A percentile compares a stretch with the other conserved stretches of the same genome.
Evolutionary conservation across 257 asterid species (phyloP).

Genomic region (Nicotiana attenuata): DNA sequence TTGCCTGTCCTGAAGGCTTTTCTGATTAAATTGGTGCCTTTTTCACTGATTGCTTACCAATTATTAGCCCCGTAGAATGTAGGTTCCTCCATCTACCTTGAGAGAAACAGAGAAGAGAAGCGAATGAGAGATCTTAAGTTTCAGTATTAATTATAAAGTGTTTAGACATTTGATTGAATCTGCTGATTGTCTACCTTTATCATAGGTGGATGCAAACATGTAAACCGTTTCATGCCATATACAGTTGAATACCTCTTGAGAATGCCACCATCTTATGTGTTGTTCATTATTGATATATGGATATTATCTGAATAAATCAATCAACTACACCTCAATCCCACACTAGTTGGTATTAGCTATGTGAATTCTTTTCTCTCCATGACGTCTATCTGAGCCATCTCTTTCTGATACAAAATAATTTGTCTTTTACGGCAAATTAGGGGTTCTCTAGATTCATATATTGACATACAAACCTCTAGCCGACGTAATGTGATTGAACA

Average conservation of each 20-base stretch:
- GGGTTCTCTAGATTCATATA: background rate
- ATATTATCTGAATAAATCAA: background rate
- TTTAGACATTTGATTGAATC: background rate
- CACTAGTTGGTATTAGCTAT: background rate
- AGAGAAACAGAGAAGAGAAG: background rate
- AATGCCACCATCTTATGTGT: background rate
- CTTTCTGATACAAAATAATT: background rate
- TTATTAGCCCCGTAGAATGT: background rate
- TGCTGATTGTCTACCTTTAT: background rate
- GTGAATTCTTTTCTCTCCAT: background rate
- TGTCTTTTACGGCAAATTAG: background rate
- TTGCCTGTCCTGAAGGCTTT: background rate
- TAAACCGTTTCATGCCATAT: background rate
- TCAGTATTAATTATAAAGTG: background rate
- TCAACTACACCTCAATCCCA: background rate
- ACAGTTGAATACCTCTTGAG: background rate
- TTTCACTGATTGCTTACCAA: background rate
- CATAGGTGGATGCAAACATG: background rate
- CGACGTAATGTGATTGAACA: background rate
- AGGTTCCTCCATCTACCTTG: background rate
- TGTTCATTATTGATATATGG: background rate
- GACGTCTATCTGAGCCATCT: background rate
- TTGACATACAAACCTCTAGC: background rate
- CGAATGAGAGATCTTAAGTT: background rate
- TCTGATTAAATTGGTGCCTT: background rate